A percentile compares a stretch with the other conserved stretches of the same genome.
These are phyloP conservation scores for Acanthamoeba triangularis DNA, from an alignment of 208 protist genomes.

Conservation along the genomic window DNA sequence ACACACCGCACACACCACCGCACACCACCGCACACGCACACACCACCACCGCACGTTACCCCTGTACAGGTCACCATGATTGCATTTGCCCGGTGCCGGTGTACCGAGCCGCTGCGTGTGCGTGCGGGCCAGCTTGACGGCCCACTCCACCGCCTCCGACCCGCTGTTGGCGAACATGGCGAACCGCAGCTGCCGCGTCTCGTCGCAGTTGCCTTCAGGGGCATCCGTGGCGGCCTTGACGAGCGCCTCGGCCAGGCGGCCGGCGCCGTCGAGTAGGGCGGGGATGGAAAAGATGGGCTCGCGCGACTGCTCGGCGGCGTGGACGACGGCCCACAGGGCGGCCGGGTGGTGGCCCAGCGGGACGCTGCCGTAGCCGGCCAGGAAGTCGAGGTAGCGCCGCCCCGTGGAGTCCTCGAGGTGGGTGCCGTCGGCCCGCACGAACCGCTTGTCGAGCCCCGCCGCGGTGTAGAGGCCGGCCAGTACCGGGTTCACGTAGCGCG, in stretches of 20 bases:
- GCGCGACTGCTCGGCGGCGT: background rate
- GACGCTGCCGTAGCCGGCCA: slow-evolving; percentile 37
- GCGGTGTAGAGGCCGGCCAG: slow-evolving; percentile 8
- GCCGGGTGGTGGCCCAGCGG: slow-evolving; percentile 54
- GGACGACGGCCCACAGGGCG: slow-evolving; percentile 26
- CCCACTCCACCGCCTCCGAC: slow-evolving; percentile 66
- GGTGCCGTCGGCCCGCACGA: background rate
- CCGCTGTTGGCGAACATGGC: slow-evolving; percentile 70
- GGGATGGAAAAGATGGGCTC: slow-evolving; percentile 71
- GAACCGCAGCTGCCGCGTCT: background rate
- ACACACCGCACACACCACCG: too few relatives aligned
- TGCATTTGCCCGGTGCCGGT: too few relatives aligned
- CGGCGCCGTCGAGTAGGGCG: slow-evolving; percentile 41
- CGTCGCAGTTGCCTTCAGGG: background rate
- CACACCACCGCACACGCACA: too few relatives aligned
- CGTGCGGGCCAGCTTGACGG: slow-evolving; percentile 58
- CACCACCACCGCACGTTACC: background rate
- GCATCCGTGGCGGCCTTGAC: background rate
- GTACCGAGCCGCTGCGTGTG: slow-evolving; percentile 8
- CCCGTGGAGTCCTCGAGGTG: slow-evolving; percentile 20
- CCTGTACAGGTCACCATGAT: too few relatives aligned
- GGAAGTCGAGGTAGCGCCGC: slow-evolving; percentile 54
- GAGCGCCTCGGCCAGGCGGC: background rate
- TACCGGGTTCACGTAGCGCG: slow-evolving; percentile 53
- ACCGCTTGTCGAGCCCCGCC: slow-evolving; percentile 47